Base-by-base conservation (phyloP, 2,329 filamentous ascomycete genomes). In the Talaromyces sp. region DNA sequence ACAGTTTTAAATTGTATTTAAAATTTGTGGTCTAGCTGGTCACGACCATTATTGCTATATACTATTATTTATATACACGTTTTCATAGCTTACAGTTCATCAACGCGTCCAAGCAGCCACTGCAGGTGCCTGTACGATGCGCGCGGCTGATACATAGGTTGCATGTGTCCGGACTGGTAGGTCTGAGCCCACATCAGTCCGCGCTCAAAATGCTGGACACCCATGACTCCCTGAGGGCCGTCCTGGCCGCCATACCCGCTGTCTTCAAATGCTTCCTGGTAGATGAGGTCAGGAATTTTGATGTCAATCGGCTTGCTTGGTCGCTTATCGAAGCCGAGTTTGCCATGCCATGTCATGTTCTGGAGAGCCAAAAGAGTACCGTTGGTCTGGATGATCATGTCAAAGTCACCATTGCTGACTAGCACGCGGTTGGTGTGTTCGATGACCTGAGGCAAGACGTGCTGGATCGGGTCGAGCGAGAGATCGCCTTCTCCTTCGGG, bases 301-400 rank as follows among this genome's bases (percentile, higher is more conserved):
- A 75, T 72, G 40, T 72, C 62, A 60, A 75, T 72, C 0, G 70
- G 70, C 3, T 64, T 70, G 1, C 71, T 72, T 0, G 90, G 90
- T 0, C 76, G 73, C 1, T 73, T 71, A 65, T 87, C 83, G 79
- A 94, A 93, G 0, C 90, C 91, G 57, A 89, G 84, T 51, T 81
- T 72, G 4, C 89, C 90, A 61, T 85, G 85, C 86, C 87, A 94
- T 0, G 89, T 92, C 87, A 93, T 91, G 77, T 92, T 92, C 71
- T 94, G 90, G 62, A 93, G 87, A 1, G 83, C 83, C 6, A 91
- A 78, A 1, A 94, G 79, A 0, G 89, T 89, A 16, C 89, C 90
- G 71, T 90, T 89, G 68, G 82, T 79, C 28, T 88, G 78, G 9
- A 91, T 81, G 63, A 90, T 82, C 70, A 83, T 89, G 75, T 92